A percentile compares a stretch with the other conserved stretches of the same genome.
Conservation (phyloP, 2,329 filamentous ascomycete species). For the Gnomoniopsis smithogilvyi region DNA sequence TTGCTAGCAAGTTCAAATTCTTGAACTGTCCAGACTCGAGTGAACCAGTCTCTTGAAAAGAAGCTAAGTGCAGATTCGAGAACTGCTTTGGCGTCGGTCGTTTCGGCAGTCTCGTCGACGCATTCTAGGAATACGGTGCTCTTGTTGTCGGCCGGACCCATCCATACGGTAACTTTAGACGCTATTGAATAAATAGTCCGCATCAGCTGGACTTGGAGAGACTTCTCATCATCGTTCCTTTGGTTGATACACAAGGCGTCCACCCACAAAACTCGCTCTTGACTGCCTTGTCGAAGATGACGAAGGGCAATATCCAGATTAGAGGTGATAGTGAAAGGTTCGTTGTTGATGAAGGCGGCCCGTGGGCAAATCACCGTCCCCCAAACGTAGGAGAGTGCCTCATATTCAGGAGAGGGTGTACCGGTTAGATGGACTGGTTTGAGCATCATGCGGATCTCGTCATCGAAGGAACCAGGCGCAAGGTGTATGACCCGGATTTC, state of each 20-base stretch:
- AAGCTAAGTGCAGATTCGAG: background rate
- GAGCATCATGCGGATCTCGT: conserved; percentile 7
- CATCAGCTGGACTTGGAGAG: conserved; percentile 21
- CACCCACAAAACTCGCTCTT: conserved; percentile 17
- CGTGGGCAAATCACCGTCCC: conserved; percentile 8
- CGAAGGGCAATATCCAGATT: conserved; percentile 16
- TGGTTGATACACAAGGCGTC: conserved; percentile 26
- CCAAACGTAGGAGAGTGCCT: conserved; percentile 22
- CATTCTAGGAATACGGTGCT: conserved; percentile 7
- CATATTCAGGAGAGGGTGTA: conserved; percentile 16
- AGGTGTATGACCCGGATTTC: conserved; percentile 2
- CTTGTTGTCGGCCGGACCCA: conserved; percentile 15
- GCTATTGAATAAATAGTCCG: conserved; percentile 19
- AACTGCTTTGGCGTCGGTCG: background rate
- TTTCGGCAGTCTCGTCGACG: background rate
- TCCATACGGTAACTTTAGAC: conserved; percentile 19
- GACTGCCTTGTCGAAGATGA: background rate
- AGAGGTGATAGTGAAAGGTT: conserved; percentile 10
- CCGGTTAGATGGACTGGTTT: conserved; percentile 8
- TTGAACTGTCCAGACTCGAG: conserved; percentile 23
- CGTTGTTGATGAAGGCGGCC: conserved; percentile 13
- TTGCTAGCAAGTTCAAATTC: conserved; percentile 19
- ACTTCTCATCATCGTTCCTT: conserved; percentile 17
- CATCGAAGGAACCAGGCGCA: background rate
- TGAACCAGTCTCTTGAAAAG: conserved; percentile 9